These are phyloP conservation scores for Neurospora sp. DNA, from an alignment of 2,329 filamentous ascomycete genomes.

Conservation along the genomic window DNA sequence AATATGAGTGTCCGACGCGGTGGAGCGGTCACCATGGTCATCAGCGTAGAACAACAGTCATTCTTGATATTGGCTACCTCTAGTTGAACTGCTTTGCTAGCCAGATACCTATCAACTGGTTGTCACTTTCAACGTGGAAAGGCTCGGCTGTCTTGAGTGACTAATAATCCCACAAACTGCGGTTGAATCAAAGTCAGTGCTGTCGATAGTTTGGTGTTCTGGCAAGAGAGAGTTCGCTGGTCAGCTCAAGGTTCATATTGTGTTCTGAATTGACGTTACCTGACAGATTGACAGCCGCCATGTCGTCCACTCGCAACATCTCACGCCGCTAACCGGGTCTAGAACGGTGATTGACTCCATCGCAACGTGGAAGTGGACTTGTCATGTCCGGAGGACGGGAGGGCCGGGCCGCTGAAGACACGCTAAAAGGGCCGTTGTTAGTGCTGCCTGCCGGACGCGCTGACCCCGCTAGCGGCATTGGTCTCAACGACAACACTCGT, in stretches of 20 bases:
- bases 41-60: too few relatives aligned
- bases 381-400: neutral
- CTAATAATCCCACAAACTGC: neutral
- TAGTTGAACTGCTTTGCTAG: too few relatives aligned
- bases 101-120: too few relatives aligned
- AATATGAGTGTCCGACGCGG: too few relatives aligned
- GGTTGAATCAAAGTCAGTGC: neutral
- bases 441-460: neutral
- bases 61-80: too few relatives aligned
- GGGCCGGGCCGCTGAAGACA: neutral
- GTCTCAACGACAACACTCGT: neutral
- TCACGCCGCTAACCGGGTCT: neutral
- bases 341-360: neutral
- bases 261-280: neutral
- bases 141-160: neutral
- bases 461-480: neutral
- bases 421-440: neutral
- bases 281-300: neutral
- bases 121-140: too few relatives aligned
- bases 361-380: neutral
- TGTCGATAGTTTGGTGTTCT: neutral
- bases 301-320: neutral
- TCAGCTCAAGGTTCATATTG: too few relatives aligned
- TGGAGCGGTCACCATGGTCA: too few relatives aligned
- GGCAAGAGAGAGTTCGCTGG: too few relatives aligned